Base-by-base conservation (phyloP, 2,329 filamentous ascomycete species). In the Fusarium algeriense region DNA sequence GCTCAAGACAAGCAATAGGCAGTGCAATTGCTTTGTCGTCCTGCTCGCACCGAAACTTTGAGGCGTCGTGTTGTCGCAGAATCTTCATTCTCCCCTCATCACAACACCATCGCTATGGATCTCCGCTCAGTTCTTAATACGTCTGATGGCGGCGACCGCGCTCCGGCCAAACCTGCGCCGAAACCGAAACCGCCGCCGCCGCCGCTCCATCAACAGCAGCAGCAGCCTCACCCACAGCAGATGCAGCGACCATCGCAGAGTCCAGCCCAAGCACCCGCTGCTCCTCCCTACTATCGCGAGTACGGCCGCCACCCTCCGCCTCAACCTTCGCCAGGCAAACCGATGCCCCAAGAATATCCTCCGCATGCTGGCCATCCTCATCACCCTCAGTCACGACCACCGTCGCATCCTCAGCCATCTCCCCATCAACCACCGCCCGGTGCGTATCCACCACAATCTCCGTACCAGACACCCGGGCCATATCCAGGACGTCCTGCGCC, bases 71-170 rank as follows among this genome's bases (percentile, higher is more conserved):
- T 64, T 60, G 59, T 71, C 74, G 67, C 65, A 63, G 61, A 49
- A 60, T 61, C 60, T 49, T 64, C 44, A 54, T 45, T 63, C 38
- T 54, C 43, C 34, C 26, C 60, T 41, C 49, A 32, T 43, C n/a
- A 34, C 40, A 52, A 61, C 35, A 28, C 34, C 28, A 46, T 49
- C 44, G 41, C 64, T 59, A 85, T 89, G 87, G 86, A 88, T 81
- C 82, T 89, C 62, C 80, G 82, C 69, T 84, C 83, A 19, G 86
- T 90, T 74, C 80, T 90, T 50, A 90, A 89, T 78, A 81, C 83
- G 26, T 83, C 85, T 38, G 87, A 87, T 67, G 80, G 80, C 63
- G 84, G 81, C 73, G 84, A 81, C 54, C 78, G 80, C 68, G 76
- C 77, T 48, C 78, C 79, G 54, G 74, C 78, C 60, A 80, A 79